These are phyloP conservation scores for Trichocomaceae sp. DNA, from an alignment of 2,329 filamentous ascomycete species.

Conservation along the genomic window DNA sequence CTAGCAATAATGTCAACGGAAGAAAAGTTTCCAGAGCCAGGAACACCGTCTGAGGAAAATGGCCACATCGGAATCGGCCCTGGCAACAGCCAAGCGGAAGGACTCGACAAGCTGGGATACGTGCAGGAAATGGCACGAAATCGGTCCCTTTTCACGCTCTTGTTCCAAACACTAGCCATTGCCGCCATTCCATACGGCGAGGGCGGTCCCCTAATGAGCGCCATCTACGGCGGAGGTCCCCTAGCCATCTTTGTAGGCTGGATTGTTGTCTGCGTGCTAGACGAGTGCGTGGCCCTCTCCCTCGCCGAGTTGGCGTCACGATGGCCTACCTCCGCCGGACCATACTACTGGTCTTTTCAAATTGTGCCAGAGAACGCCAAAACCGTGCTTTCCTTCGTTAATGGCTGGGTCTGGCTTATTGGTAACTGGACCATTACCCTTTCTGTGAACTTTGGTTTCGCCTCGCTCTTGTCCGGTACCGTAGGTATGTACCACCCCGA, in stretches of 20 bases:
- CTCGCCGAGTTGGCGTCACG: conserved; percentile 47
- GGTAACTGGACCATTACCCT: conserved; percentile 50
- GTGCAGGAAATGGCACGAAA: conserved; percentile 53
- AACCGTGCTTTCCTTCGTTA: conserved; percentile 46
- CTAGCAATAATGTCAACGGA: background rate
- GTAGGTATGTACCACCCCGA: conserved; percentile 50
- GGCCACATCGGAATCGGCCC: background rate
- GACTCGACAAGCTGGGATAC: conserved; percentile 48
- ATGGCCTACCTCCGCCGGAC: conserved; percentile 48
- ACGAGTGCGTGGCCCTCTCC: conserved; percentile 48
- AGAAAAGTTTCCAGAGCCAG: background rate
- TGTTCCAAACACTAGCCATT: conserved; percentile 57
- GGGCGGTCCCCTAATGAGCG: conserved; percentile 33
- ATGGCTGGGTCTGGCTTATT: conserved; percentile 49
- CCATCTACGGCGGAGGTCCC: conserved; percentile 44
- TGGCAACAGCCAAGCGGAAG: conserved; percentile 25
- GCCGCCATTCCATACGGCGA: conserved; percentile 54
- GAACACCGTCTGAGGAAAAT: conserved; percentile 12
- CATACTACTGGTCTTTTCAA: conserved; percentile 51
- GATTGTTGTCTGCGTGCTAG: conserved; percentile 49
- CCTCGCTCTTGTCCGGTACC: conserved; percentile 47
- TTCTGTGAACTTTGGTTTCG: conserved; percentile 52
- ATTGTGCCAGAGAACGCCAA: conserved; percentile 39
- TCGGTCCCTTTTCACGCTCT: conserved; percentile 53
- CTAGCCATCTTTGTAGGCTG: conserved; percentile 53